Conservation (phyloP, 2,329 filamentous ascomycete species). For the Epichloe festucae region DNA sequence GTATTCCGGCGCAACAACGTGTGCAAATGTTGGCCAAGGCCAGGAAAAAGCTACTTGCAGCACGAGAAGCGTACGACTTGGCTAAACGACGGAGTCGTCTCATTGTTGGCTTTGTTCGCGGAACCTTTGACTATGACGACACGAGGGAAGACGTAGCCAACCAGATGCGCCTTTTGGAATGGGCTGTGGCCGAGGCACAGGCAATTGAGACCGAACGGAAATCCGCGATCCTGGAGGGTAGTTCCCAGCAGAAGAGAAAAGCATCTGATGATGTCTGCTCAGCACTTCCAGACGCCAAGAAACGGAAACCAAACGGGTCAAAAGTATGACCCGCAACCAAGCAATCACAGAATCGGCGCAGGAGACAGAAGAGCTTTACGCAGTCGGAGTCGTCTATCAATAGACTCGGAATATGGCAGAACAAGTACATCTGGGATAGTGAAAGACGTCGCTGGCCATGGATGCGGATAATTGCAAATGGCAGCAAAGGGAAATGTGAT, state of each 20-base stretch:
- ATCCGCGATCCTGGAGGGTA: neutral
- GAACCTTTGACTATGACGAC: constrained; percentile 1
- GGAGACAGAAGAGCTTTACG: neutral
- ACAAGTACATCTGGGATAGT: too few species aligned
- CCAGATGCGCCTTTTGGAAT: constrained; percentile 12
- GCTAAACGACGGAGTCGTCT: neutral
- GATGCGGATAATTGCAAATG: too few species aligned
- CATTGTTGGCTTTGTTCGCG: constrained; percentile 4
- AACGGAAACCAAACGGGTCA: neutral
- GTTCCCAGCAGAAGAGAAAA: neutral
- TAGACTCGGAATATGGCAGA: too few species aligned
- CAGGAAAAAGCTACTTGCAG: neutral
- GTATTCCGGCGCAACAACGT: constrained; percentile 2
- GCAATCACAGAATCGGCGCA: neutral
- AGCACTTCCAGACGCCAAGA: neutral
- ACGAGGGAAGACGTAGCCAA: constrained; percentile 9
- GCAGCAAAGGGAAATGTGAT: too few species aligned
- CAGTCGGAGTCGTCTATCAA: neutral
- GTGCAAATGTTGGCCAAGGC: constrained; percentile 3
- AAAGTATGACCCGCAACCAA: neutral
- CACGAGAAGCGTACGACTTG: neutral
- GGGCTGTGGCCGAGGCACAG: constrained; percentile 14
- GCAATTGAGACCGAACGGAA: constrained; percentile 5
- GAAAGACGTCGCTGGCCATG: too few species aligned
- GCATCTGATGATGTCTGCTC: neutral